Base-by-base conservation (phyloP, 2,329 filamentous ascomycete genomes). In the Phialophora verrucosa region DNA sequence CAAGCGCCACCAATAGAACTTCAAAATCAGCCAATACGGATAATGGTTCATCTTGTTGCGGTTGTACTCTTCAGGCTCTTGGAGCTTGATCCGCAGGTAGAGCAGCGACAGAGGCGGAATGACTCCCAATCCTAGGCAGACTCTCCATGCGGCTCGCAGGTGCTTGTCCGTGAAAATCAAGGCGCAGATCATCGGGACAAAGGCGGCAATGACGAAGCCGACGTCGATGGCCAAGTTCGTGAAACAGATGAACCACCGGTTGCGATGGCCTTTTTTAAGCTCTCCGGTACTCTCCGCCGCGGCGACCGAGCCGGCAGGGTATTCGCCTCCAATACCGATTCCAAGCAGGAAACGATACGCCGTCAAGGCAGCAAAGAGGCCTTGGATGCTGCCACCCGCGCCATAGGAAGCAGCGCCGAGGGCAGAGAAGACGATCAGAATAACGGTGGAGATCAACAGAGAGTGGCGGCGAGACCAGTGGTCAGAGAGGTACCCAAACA, bases 211-310 rank as follows among this genome's bases (percentile, higher is more conserved):
- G 1, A 96, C 90, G 70, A 96, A 97, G 0, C 91, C 93, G 61
- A 88, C 86, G 75, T 96, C 91, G 67, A 96, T 96, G 83, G 93
- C 91, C 27, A 90, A 87, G 78, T 96, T 96, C 55, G 91, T 96
- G 77, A 95, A 96, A 70, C 96, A 83, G 73, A 94, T 91, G 75
- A 93, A 97, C 92, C 92, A 96, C 47, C 90, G 84, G 75, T 97
- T 94, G n/a, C 93, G 84, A 17, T 90, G 90, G 11, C 93, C 93
- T 17, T 80, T 78, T 77, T 92, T 92, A 66, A 97, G 82, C 75
- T 96, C 92, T 25, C 91, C 91, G 0, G 90, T 93, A 4, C 90
- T 90, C 78, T 97, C 93, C 2, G 93, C 91, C 61, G 88, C 91
- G 1, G 90, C 91, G 0, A 97, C 93, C 66, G 88, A 91, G 3